Conservation (phyloP, 2,329 filamentous ascomycete genomes). For the Anthostomella pinea region DNA sequence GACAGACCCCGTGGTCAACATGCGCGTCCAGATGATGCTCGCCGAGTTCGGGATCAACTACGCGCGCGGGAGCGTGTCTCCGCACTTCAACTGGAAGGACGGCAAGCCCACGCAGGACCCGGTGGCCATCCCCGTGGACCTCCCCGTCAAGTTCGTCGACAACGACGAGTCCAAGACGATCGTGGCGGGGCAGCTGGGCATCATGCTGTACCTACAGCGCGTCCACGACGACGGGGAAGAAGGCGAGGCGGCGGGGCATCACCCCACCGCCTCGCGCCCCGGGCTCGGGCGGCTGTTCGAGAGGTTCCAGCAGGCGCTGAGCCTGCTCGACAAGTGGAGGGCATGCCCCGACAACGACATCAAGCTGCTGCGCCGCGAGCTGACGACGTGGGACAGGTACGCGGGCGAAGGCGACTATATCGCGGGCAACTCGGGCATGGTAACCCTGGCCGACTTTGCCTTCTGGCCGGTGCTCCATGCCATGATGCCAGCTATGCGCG, state of each 20-base stretch:
- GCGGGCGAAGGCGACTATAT: slow-evolving; percentile 42
- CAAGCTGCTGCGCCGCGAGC: slow-evolving; percentile 29
- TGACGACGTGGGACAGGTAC: slow-evolving; percentile 42
- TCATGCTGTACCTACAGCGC: slow-evolving; percentile 61
- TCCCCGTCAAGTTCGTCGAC: slow-evolving; percentile 51
- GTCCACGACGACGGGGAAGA: too few relatives aligned
- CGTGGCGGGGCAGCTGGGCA: slow-evolving; percentile 48
- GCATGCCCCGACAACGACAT: slow-evolving; percentile 6
- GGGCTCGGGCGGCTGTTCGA: slow-evolving; percentile 28
- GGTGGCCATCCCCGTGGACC: slow-evolving; percentile 14
- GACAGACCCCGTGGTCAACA: slow-evolving; percentile 45
- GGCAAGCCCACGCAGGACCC: slow-evolving; percentile 14
- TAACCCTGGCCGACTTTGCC: slow-evolving; percentile 51
- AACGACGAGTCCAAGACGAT: slow-evolving; percentile 48
- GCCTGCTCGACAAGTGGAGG: slow-evolving; percentile 38
- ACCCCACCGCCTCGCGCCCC: slow-evolving; percentile 31
- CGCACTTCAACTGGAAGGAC: slow-evolving; percentile 27
- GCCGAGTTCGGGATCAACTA: slow-evolving; percentile 47
- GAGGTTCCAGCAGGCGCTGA: slow-evolving; percentile 42
- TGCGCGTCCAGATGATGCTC: slow-evolving; percentile 49
- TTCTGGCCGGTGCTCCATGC: slow-evolving; percentile 55
- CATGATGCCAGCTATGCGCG: slow-evolving; percentile 30
- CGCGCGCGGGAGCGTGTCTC: slow-evolving; percentile 36
- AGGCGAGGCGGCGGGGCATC: slow-evolving; percentile 21
- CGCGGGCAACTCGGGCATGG: slow-evolving; percentile 41